Base-by-base conservation (phyloP, 306 rosid species). In the Casuarina cunninghamiana region DNA sequence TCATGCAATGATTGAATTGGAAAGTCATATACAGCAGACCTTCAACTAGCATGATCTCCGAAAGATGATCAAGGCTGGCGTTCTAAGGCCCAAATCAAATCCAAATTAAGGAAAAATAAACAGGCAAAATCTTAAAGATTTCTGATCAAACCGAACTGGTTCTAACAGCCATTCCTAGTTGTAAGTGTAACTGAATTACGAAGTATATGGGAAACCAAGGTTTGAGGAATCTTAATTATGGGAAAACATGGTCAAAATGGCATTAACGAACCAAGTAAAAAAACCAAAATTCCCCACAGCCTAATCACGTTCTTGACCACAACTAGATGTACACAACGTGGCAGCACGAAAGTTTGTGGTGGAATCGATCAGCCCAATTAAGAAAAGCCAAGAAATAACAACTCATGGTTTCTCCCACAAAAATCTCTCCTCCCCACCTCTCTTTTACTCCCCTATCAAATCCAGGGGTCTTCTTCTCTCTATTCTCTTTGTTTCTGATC, bases 341-440 rank as follows among this genome's bases (percentile, higher is more conserved):
- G 75, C 76, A 57, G 53, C 61, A 32, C 54, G 57, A 69, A 67
- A 43, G 48, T 67, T 78, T n/a, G 69, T 70, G 45, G 76, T 55
- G 61, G 51, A 66, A 66, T 66, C 7, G 69, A 55, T 78, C 81
- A 78, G 71, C 71, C 51, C 17, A 48, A 17, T 57, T 39, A 58
- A 71, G 17, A 38, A 60, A 71, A 53, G 38, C 9, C 32, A 15
- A 46, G 60, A 45, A 53, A 67, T 53, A 45, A 46, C 69, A 5
- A 69, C 69, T 73, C 75, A 32, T 73, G 54, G 58, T 77, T 68
- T 69, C 70, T 54, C 70, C 82, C 82, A 71, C 77, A 78, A 72
- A 78, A 72, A 71, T 71, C 77, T 78, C 81, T 39, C 76, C 54
- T 37, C 81, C 81, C 72, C 19, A 37, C 35, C 6, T n/a, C 72